Evolutionary conservation across 805 yeast genomes (phyloP), one percentile per base, ranked within the genome.

Genomic region (Wickerhamiella sergipiensis): DNA sequence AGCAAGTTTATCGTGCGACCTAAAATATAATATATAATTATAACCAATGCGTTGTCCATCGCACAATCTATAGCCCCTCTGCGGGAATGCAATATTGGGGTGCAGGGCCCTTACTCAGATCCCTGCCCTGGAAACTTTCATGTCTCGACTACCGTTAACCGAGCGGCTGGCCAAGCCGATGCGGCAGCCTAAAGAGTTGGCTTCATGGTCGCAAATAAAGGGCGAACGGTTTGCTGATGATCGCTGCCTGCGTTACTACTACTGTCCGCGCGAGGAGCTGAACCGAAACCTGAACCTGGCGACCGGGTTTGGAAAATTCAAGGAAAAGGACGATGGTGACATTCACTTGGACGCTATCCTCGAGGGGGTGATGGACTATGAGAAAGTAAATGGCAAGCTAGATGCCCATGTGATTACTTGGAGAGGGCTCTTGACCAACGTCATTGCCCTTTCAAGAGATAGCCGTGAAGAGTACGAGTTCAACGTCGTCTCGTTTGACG

Each of bases 101-200:
- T n/a, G n/a, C n/a, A n/a, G n/a, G n/a, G n/a, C n/a, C n/a, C n/a
- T n/a, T 29, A 29, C 33, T 29, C 33, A 29, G 33, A 29, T 29
- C 33, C 33, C 9, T 29, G 33, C 33, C 33, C 9, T 29, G 15
- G 3, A 29, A 29, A 29, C 15, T 29, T 29, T 13, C 6, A 43
- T 43, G 46, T 50, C 55, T n/a, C 38, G 52, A 24, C 50, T 64
- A 26, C 61, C 64, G 6, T 50, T 62, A 9, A 45, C 49, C 10
- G 58, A 61, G 38, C 52, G 67, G 19, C 53, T 62, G 18, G 57
- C 57, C 10, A 79, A 90, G 0, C 78, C 86, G 1, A 71, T 89
- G 49, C 81, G 82, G 59, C 94, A 87, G 64, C 97, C 98, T 2
- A 83, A 81, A 56, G 96, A 92, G 65, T 57, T 90, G 2, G 71